Evolutionary conservation across 331 rosid species (phyloP).

Genomic region (Cydonia oblonga): DNA sequence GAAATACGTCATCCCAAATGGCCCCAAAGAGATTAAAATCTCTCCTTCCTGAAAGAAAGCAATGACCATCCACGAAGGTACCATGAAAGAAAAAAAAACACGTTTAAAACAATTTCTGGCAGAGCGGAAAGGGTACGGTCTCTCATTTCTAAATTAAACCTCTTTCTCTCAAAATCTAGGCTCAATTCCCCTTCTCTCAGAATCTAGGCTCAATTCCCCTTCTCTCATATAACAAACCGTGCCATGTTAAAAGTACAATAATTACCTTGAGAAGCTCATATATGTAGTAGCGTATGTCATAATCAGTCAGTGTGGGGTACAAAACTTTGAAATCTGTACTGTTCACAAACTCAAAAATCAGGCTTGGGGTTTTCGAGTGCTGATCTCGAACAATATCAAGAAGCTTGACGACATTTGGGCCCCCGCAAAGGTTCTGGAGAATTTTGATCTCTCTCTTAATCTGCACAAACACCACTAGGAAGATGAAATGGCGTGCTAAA

Average conservation of each 20-base stretch:
- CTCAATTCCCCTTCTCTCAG: no score
- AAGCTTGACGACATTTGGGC: constrained; percentile 84
- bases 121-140: neutral
- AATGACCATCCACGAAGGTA: neutral
- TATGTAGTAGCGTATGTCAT: constrained; percentile 92
- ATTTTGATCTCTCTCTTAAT: constrained; percentile 90
- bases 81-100: no score
- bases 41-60: neutral
- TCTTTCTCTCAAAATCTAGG: no score
- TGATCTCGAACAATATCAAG: constrained; percentile 85
- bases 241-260: neutral
- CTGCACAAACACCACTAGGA: constrained; percentile 24
- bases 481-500: neutral
- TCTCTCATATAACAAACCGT: no score
- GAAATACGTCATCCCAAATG: neutral
- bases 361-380: constrained; percentile 88
- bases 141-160: neutral
- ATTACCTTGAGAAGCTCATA: constrained; percentile 91
- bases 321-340: constrained; percentile 85
- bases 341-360: constrained; percentile 88
- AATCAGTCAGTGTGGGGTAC: constrained; percentile 90
- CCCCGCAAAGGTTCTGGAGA: constrained; percentile 88
- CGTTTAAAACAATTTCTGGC: neutral
- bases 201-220: no score
- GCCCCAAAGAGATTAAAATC: neutral